These are phyloP conservation scores for Exophiala phaeomuriformis DNA, from an alignment of 2,329 filamentous ascomycete genomes.

Conservation along the genomic window DNA sequence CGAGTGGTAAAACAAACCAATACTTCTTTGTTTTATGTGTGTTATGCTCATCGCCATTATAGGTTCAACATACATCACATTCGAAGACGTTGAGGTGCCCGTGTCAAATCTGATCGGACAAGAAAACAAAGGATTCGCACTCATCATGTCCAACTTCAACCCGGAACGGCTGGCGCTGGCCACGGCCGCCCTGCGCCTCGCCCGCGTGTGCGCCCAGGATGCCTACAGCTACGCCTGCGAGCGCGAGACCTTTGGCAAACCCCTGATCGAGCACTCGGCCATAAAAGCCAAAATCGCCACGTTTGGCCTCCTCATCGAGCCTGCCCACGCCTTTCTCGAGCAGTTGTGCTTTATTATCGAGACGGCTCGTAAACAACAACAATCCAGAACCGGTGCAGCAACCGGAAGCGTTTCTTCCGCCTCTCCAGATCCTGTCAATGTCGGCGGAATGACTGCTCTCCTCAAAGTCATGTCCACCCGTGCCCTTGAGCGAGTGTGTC, in stretches of 20 bases:
- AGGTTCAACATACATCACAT: conserved; percentile 67
- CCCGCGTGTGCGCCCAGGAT: conserved; percentile 53
- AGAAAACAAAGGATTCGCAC: conserved; percentile 64
- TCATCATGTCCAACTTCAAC: conserved; percentile 75
- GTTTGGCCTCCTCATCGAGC: conserved; percentile 60
- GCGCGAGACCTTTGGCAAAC: conserved; percentile 62
- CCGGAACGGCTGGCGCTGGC: conserved; percentile 65
- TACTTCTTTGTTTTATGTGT: background rate
- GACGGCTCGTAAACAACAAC: conserved; percentile 28
- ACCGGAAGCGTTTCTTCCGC: background rate
- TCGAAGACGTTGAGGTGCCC: conserved; percentile 69
- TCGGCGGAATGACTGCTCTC: conserved; percentile 65
- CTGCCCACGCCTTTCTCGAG: conserved; percentile 60
- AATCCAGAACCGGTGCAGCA: background rate
- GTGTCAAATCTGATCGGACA: conserved; percentile 61
- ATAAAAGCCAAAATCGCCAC: conserved; percentile 65
- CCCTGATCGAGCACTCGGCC: conserved; percentile 65
- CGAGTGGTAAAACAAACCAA: conserved; percentile 43
- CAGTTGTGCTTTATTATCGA: conserved; percentile 42
- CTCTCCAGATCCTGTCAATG: conserved; percentile 38
- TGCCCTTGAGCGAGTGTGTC: conserved; percentile 47
- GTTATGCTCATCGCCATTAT: conserved; percentile 30
- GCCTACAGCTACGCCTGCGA: conserved; percentile 59
- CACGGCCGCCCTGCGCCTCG: conserved; percentile 56
- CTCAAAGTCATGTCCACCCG: conserved; percentile 57